Base-by-base conservation (phyloP, 1,284 basidiomycete genomes). In the Porphyrellus sp. region DNA sequence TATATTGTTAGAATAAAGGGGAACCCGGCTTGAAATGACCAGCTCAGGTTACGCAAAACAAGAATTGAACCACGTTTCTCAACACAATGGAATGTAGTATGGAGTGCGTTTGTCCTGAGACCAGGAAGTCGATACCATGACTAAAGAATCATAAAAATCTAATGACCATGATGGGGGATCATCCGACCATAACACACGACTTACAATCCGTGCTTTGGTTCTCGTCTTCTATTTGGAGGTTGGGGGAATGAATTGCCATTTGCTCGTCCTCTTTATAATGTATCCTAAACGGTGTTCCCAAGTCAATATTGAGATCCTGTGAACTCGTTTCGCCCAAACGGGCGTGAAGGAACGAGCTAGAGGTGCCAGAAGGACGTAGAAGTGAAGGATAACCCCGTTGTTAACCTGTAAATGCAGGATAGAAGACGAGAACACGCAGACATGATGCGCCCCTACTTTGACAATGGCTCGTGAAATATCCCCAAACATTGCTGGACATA, bases 121-220 rank as follows among this genome's bases (percentile, higher is more conserved):
- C 76, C 21, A 93, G 76, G 58, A 93, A 89, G 64, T 95, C 92
- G 12, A 95, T 70, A 1, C 92, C 92, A 62, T 91, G 82, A 61
- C 92, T 87, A 59, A 94, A 92, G 66, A 95, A 65, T 94, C 94
- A 73, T 91, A 93, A 70, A 94, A 95, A 69, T 92, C 89, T 89
- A 54, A 43, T 53, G 52, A 57, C 41, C 37, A 39, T 65, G 24
- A 59, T 27, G 20, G 34, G 31, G 39, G 15, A 44, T 18, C 33
- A 44, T 39, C 30, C 40, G 35, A 37, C n/a, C 20, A 38, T 30
- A 54, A 39, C 1, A 43, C 31, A 52, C 21, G 54, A 55, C 74
- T 56, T 59, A 81, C 80, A 80, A 52, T 74, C 72, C 30, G 75
- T 71, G 27, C 53, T 55, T 56, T 75, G 75, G 35, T 70, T 69